These are phyloP conservation scores for Ophiostoma ulmi DNA, from an alignment of 2,329 filamentous ascomycete genomes.

Conservation along the genomic window DNA sequence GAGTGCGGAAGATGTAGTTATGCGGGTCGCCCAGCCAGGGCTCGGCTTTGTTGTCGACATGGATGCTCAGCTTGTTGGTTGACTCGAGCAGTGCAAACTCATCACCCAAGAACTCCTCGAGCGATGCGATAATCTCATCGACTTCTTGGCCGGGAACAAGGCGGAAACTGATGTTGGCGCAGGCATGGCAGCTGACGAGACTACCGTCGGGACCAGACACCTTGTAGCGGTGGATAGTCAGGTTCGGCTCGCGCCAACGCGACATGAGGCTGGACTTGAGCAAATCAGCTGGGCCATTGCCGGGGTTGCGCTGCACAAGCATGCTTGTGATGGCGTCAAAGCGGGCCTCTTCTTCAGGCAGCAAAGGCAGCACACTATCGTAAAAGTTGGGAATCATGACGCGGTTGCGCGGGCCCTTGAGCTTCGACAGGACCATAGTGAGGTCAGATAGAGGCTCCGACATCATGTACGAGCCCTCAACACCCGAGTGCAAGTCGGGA, in stretches of 20 bases:
- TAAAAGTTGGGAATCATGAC: constrained; percentile 87
- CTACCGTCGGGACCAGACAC: constrained; percentile 89
- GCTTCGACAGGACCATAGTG: constrained; percentile 71
- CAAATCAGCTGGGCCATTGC: constrained; percentile 54
- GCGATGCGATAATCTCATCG: constrained; percentile 62
- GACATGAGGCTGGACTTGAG: constrained; percentile 84
- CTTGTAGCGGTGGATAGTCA: constrained; percentile 90
- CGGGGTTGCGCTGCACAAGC: constrained; percentile 65
- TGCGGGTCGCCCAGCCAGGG: constrained; percentile 91
- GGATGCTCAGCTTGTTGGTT: constrained; percentile 72
- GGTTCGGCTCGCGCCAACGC: constrained; percentile 87
- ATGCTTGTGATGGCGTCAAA: constrained; percentile 81
- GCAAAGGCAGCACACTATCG: constrained; percentile 72
- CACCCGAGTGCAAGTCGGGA: constrained; percentile 89
- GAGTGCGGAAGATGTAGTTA: constrained; percentile 83
- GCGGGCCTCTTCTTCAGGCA: constrained; percentile 67
- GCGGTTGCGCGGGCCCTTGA: constrained; percentile 75
- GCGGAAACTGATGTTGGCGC: constrained; percentile 81
- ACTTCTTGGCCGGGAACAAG: constrained; percentile 92
- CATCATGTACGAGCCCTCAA: constrained; percentile 87
- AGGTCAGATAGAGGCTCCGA: constrained; percentile 91
- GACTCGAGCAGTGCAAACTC: constrained; percentile 72
- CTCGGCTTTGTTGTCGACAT: constrained; percentile 88
- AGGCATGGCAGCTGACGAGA: constrained; percentile 84
- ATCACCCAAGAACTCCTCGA: constrained; percentile 62